These are phyloP conservation scores for Trametes cubensis DNA, from an alignment of 768 basidiomycete genomes.

Conservation along the genomic window DNA sequence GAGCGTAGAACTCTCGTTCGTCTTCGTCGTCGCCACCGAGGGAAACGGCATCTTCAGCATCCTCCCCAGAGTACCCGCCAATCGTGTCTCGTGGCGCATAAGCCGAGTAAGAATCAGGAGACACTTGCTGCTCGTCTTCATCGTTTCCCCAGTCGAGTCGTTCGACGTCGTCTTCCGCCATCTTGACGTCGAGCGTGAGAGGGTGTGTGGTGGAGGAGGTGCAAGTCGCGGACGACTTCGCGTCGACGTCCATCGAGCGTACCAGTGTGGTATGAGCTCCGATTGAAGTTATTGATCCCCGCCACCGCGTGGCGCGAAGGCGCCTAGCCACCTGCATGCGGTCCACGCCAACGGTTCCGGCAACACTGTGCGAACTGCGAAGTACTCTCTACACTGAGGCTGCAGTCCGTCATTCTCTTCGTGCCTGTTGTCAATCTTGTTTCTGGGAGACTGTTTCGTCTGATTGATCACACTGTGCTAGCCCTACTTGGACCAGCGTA, in stretches of 20 bases:
- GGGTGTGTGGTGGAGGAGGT: conserved; percentile 13
- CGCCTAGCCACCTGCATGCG: neutral
- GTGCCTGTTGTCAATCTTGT: neutral
- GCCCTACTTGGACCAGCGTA: too few relatives aligned
- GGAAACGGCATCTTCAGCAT: conserved; percentile 66
- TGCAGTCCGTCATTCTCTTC: too few relatives aligned
- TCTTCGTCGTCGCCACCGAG: conserved; percentile 70
- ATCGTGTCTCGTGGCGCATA: conserved; percentile 19
- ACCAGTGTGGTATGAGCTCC: conserved; percentile 8
- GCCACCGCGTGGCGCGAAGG: neutral
- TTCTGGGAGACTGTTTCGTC: neutral
- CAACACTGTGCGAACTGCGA: too few relatives aligned
- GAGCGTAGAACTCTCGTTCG: conserved; percentile 56
- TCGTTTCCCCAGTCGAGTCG: conserved; percentile 71
- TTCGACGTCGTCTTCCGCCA: conserved; percentile 71
- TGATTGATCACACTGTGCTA: too few relatives aligned
- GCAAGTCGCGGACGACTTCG: conserved; percentile 10
- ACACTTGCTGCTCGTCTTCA: conserved; percentile 42
- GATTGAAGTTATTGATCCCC: conserved; percentile 5
- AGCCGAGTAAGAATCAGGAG: conserved; percentile 11
- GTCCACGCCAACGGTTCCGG: neutral
- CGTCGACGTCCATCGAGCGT: conserved; percentile 5
- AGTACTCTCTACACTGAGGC: too few relatives aligned
- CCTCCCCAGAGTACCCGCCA: conserved; percentile 37
- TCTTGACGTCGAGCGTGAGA: conserved; percentile 22